Conservation (phyloP, 306 rosid species). For the Aeschynomene evenia region DNA sequence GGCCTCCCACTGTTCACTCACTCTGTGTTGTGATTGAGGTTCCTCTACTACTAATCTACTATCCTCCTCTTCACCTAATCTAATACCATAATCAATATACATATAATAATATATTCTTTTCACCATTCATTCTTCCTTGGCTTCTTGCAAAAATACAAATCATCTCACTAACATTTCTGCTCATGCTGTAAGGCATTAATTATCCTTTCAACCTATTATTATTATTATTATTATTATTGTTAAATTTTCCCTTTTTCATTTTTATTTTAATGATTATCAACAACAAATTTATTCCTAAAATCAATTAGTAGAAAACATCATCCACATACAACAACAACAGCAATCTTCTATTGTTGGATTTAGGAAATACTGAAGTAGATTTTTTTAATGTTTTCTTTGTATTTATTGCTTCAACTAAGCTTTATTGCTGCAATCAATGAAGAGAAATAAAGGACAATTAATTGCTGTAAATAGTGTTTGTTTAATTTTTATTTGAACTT, state of each 20-base stretch:
- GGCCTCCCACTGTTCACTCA: neutral
- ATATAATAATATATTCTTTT: neutral
- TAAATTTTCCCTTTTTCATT: neutral
- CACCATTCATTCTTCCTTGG: neutral
- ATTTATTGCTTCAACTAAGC: too few relatives aligned
- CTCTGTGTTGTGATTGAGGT: too few relatives aligned
- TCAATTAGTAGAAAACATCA: neutral
- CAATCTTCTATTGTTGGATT: neutral
- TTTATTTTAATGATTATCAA: neutral
- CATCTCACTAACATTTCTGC: neutral
- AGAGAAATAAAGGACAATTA: too few relatives aligned
- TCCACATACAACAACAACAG: neutral
- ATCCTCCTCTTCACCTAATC: conserved; percentile 3
- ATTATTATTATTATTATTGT: too few relatives aligned
- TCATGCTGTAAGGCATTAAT: neutral
- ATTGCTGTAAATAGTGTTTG: too few relatives aligned
- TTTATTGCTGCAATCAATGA: too few relatives aligned
- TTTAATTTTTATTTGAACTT: too few relatives aligned
- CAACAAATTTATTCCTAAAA: neutral
- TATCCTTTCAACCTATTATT: neutral
- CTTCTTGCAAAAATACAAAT: neutral
- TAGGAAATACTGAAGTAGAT: too few relatives aligned
- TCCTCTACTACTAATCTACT: too few relatives aligned
- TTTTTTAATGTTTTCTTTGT: too few relatives aligned
- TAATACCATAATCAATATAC: too few relatives aligned